A percentile compares a stretch with the other conserved stretches of the same genome.
Conservation (phyloP, 2,329 filamentous ascomycete species). For the Sporothrix dimorphospora region DNA sequence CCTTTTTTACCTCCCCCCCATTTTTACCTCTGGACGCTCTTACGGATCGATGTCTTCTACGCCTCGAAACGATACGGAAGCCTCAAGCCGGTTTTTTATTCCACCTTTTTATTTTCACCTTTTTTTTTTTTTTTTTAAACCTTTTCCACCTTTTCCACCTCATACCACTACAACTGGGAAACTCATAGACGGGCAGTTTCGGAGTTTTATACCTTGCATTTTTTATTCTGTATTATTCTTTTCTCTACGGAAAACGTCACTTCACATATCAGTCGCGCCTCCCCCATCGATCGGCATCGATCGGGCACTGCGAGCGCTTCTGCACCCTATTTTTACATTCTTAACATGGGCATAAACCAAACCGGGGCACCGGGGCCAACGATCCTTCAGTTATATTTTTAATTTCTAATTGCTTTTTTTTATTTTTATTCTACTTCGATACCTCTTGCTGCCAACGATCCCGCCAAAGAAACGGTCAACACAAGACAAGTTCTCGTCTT, state of each 20-base stretch:
- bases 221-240: conserved; percentile 1
- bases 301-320: not conserved
- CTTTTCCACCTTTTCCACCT: not conserved
- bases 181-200: conserved; percentile 30
- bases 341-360: conserved; percentile 21
- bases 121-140: not conserved
- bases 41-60: not conserved
- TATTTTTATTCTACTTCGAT: not conserved
- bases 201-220: conserved; percentile 25
- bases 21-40: not conserved
- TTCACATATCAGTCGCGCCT: conserved; percentile 12
- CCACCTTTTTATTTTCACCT: not conserved
- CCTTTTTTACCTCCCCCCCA: too few species aligned
- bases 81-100: not conserved
- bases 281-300: too few species aligned
- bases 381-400: conserved; percentile 21
- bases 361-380: conserved; percentile 12
- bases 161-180: conserved; percentile 10
- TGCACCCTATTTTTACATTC: not conserved
- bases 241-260: conserved; percentile 19
- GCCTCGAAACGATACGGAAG: not conserved
- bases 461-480: not conserved
- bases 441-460: not conserved
- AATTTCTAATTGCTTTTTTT: conserved; percentile 24
- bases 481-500: too few species aligned